Conservation (phyloP, 257 asterid genomes). For the Plantago major region DNA sequence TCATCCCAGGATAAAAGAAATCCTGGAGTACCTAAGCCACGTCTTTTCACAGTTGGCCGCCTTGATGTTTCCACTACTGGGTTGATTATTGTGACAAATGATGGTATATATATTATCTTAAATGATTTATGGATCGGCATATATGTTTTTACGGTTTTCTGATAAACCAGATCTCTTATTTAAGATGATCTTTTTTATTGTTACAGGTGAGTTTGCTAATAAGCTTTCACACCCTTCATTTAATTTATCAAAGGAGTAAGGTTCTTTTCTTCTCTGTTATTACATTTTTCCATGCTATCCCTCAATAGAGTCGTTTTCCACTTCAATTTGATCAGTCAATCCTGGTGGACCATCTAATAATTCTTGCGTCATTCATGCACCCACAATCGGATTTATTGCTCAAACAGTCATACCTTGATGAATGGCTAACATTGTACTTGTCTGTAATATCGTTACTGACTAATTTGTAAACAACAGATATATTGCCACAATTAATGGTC, state of each 20-base stretch:
- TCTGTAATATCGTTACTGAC: neutral
- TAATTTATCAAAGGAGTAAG: constrained; percentile 92
- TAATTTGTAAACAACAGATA: constrained; percentile 49
- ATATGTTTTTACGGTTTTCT: constrained; percentile 5
- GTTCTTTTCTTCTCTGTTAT: constrained; percentile 16
- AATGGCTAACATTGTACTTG: constrained; percentile 9
- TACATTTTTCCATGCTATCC: neutral
- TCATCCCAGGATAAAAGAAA: constrained; percentile 52
- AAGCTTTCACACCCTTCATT: constrained; percentile 94
- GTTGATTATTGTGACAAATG: constrained; percentile 89
- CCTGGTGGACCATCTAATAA: neutral
- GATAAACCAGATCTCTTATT: constrained; percentile 10
- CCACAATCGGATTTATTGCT: neutral
- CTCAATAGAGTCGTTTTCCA: neutral
- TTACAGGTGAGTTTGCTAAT: constrained; percentile 86
- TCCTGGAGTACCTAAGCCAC: constrained; percentile 72
- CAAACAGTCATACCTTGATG: constrained; percentile 1
- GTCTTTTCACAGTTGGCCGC: constrained; percentile 95
- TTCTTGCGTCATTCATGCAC: neutral
- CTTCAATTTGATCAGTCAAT: neutral
- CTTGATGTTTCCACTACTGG: constrained; percentile 98
- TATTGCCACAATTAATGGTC: constrained; percentile 75
- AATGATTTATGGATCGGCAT: constrained; percentile 7
- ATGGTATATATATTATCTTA: constrained; percentile 48
- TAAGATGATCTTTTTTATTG: constrained; percentile 13